Evolutionary conservation across 2,329 filamentous ascomycete genomes (phyloP), one percentile per base, ranked within the genome.

Genomic region (Aplosporella prunicola): DNA sequence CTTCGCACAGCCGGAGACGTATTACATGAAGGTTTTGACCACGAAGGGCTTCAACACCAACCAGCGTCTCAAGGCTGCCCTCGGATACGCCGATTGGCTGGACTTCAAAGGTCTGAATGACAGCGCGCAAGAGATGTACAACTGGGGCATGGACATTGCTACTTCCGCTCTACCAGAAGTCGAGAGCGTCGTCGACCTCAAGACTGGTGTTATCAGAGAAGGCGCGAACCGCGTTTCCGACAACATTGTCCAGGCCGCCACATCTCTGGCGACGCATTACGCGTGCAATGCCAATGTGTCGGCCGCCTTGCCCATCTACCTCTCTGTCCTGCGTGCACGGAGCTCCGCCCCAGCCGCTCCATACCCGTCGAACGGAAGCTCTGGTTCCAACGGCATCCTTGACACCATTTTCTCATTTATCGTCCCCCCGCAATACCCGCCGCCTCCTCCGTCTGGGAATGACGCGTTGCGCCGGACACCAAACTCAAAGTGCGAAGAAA

Each of bases 31-130:
- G 51, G 78, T 95, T 32, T 62, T 95, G 37, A 85, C 79, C 5
- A 89, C 84, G 0, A 72, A 73, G 38, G 89, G 89, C 2, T 84
- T 96, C 50, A 80, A 74, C 1, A 70, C 75, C n/a, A 71, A 76
- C 40, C 86, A 96, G 58, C 79, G 78, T 50, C 67, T 95, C 35
- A 79, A 89, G 41, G 87, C 88, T 4, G 81, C 84, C 3, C 64
- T 94, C 27, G 80, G 80, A 1, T 93, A 88, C 55, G 89, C 82
- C 2, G 80, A 84, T 38, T 95, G 83, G 74, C 69, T 93, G 25
- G 82, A 87, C 47, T 89, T 76, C 62, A 89, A 88, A 61, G 69
- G 74, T 2, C 57, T 77, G 17, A 61, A 69, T 2, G 74, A 76
- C 4, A 78, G 74, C 0, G 80, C 86, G 0, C 70, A 76, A 38